Conservation (phyloP, 768 basidiomycete genomes). For the Panaeolus cyanescens region DNA sequence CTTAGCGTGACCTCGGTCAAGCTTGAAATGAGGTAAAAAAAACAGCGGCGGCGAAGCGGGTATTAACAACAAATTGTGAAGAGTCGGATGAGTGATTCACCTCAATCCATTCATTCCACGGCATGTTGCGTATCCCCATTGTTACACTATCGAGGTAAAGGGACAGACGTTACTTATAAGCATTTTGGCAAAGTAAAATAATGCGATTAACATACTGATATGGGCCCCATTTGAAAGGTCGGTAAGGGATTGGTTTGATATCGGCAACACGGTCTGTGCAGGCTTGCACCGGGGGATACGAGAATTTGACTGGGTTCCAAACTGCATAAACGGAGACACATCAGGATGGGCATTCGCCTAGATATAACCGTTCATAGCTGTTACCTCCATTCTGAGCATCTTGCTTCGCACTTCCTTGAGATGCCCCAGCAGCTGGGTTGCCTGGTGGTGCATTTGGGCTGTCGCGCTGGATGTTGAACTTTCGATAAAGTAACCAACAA, state of each 20-base stretch:
- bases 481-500: neutral
- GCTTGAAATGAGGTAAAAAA: constrained; percentile 28
- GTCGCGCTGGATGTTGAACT: neutral
- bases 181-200: neutral
- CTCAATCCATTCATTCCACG: constrained; percentile 76
- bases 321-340: constrained; percentile 31
- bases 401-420: neutral
- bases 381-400: constrained; percentile 18
- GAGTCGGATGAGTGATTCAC: constrained; percentile 31
- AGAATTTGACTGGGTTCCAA: constrained; percentile 54
- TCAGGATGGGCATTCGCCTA: neutral
- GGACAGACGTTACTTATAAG: neutral
- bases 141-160: constrained; percentile 46
- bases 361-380: neutral
- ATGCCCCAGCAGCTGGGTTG: neutral
- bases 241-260: constrained; percentile 60
- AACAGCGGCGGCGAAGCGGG: constrained; percentile 2
- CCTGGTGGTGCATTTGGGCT: neutral
- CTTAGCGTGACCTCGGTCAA: constrained; percentile 56
- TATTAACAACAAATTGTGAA: neutral
- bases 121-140: constrained; percentile 70
- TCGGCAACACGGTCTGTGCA: constrained; percentile 39
- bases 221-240: constrained; percentile 63
- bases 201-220: constrained; percentile 52
- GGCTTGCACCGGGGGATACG: constrained; percentile 51